Conservation (phyloP, 106 monocot genomes). For the Dactylorhiza incarnata region DNA sequence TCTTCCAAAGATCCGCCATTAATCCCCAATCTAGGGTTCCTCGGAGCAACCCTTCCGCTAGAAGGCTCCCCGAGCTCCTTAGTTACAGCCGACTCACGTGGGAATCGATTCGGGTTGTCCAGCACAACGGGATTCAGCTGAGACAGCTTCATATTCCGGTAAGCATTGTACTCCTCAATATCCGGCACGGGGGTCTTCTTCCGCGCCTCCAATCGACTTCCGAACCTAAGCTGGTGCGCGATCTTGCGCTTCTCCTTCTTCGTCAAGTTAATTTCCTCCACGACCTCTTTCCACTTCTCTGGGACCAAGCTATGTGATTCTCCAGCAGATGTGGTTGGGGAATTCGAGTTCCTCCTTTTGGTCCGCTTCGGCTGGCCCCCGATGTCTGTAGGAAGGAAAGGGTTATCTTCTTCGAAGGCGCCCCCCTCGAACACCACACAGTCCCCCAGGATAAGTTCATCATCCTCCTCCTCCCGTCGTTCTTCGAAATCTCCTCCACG, state of each 20-base stretch:
- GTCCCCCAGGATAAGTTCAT: conserved; percentile 57
- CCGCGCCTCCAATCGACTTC: conserved; percentile 54
- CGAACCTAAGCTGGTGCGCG: conserved; percentile 61
- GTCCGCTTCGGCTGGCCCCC: not conserved
- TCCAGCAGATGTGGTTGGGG: not conserved
- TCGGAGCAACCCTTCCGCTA: conserved; percentile 41
- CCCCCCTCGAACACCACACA: conserved; percentile 92
- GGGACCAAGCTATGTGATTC: conserved; percentile 52
- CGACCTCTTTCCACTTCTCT: conserved; percentile 70
- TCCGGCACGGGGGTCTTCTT: conserved; percentile 29
- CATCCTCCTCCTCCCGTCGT: conserved; percentile 20
- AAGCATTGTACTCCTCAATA: conserved; percentile 59
- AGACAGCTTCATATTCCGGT: conserved; percentile 43
- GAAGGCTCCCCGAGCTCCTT: not conserved
- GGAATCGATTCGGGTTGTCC: conserved; percentile 34
- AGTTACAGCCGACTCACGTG: not conserved
- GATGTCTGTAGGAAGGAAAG: not conserved
- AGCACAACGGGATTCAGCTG: conserved; percentile 64
- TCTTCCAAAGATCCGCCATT: conserved; percentile 40
- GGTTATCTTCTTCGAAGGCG: conserved; percentile 60
- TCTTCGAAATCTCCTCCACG: not conserved
- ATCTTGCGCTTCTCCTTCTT: conserved; percentile 91
- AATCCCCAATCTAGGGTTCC: conserved; percentile 62
- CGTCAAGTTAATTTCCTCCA: conserved; percentile 59
- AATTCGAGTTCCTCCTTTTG: conserved; percentile 3